These are phyloP conservation scores for Aristolochia californica DNA, from an alignment of 164 flowering plant genomes.

Conservation along the genomic window DNA sequence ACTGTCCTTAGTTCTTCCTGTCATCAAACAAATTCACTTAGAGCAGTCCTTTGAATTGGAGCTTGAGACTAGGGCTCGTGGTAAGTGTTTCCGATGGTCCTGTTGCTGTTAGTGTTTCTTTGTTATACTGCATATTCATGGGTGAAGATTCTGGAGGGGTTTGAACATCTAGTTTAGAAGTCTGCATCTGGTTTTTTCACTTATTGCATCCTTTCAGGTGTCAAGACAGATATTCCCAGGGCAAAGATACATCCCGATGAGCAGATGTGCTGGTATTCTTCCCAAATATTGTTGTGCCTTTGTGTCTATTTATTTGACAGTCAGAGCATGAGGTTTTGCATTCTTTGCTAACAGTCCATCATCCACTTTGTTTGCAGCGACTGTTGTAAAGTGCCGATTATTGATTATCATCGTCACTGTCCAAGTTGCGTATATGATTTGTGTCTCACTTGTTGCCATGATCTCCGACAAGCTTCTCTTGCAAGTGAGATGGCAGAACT, in stretches of 20 bases:
- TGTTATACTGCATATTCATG: no score
- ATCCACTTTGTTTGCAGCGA: conserved; percentile 41
- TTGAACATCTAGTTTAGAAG: conserved; percentile 2
- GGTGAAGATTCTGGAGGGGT: background rate
- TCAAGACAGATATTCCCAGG: conserved; percentile 52
- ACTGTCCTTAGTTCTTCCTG: conserved; percentile 78
- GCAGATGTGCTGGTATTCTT: conserved; percentile 91
- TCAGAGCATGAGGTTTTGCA: background rate
- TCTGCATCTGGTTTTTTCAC: no score
- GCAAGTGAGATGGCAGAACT: conserved; percentile 11
- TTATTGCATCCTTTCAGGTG: conserved; percentile 34
- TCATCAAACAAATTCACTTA: conserved; percentile 59
- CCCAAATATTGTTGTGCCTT: background rate
- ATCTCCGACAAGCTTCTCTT: conserved; percentile 52
- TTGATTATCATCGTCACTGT: conserved; percentile 93
- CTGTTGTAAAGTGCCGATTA: conserved; percentile 70
- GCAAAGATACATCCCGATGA: conserved; percentile 70
- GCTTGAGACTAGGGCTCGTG: conserved; percentile 55
- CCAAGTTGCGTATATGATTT: conserved; percentile 72
- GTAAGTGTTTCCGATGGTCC: conserved; percentile 26
- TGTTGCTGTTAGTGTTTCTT: no score
- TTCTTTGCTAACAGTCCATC: background rate
- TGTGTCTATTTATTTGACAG: background rate
- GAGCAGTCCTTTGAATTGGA: conserved; percentile 78
- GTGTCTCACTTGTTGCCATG: conserved; percentile 81